These are phyloP conservation scores for Vigna radiata DNA, from an alignment of 306 rosid species.

Conservation along the genomic window DNA sequence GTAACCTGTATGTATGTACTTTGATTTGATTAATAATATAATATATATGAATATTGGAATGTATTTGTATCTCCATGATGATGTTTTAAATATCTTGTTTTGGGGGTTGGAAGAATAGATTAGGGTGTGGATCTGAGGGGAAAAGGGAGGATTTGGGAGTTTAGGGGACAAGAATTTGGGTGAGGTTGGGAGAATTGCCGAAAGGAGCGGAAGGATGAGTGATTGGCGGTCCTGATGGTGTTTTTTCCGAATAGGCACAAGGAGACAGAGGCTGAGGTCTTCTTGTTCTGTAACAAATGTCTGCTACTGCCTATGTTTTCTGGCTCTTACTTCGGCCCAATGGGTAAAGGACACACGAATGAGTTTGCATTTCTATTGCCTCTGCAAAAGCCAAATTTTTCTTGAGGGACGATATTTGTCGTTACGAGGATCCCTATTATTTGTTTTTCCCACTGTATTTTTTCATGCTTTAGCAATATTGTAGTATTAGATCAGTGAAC, in stretches of 20 bases:
- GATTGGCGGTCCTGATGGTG: constrained; percentile 39
- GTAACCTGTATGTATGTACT: constrained; percentile 30
- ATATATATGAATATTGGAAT: constrained; percentile 13
- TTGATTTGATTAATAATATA: constrained; percentile 38
- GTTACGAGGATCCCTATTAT: constrained; percentile 28
- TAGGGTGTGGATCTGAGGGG: constrained; percentile 34
- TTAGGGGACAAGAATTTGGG: constrained; percentile 18
- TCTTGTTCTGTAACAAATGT: constrained; percentile 49
- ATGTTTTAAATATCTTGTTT: constrained; percentile 17
- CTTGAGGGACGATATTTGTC: constrained; percentile 40
- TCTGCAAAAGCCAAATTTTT: constrained; percentile 42
- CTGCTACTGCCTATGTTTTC: constrained; percentile 38
- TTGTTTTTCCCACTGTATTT: constrained; percentile 19
- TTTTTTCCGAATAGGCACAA: constrained; percentile 51
- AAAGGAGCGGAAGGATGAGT: constrained; percentile 26
- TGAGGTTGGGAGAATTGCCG: constrained; percentile 12
- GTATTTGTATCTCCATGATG: background rate
- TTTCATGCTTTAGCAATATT: background rate
- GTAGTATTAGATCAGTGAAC: background rate
- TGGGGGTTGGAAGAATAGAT: constrained; percentile 4
- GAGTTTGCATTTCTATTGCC: constrained; percentile 28
- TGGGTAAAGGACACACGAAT: constrained; percentile 49
- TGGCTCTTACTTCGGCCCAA: constrained; percentile 44
- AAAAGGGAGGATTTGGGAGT: background rate
- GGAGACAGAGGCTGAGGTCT: constrained; percentile 47